Evolutionary conservation across 2,329 filamentous ascomycete genomes (phyloP).

Genomic region (Fusarium chuoi): DNA sequence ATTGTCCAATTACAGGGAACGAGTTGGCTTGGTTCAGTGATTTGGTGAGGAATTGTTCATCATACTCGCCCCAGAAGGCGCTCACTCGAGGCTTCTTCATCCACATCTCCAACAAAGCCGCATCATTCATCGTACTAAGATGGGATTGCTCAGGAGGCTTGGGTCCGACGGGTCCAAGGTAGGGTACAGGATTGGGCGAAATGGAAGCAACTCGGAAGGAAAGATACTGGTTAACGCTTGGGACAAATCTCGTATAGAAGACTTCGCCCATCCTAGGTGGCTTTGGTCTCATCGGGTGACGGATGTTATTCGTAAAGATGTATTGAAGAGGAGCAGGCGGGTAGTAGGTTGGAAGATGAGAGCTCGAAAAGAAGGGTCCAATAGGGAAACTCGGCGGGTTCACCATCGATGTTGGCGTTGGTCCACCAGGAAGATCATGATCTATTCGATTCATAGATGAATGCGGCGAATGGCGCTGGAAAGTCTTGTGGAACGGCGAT

Average conservation of each 20-base stretch:
- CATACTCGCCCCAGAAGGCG: slow-evolving; percentile 81
- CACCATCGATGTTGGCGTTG: slow-evolving; percentile 50
- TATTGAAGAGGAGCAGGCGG: slow-evolving; percentile 87
- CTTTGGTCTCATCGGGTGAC: slow-evolving; percentile 88
- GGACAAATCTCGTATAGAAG: slow-evolving; percentile 89
- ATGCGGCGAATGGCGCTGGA: slow-evolving; percentile 45
- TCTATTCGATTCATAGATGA: slow-evolving; percentile 42
- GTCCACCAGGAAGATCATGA: slow-evolving; percentile 53
- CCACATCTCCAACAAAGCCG: slow-evolving; percentile 80
- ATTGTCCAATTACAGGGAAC: slow-evolving; percentile 91
- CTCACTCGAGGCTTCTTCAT: slow-evolving; percentile 86
- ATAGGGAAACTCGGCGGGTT: slow-evolving; percentile 54
- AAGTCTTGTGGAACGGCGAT: slow-evolving; percentile 29
- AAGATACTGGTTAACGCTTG: slow-evolving; percentile 83
- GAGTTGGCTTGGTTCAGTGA: slow-evolving; percentile 76
- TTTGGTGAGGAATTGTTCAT: slow-evolving; percentile 72
- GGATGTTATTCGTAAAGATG: slow-evolving; percentile 78
- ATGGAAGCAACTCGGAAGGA: slow-evolving; percentile 87
- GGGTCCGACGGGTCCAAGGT: slow-evolving; percentile 67
- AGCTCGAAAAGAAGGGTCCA: slow-evolving; percentile 83
- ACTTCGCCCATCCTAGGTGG: slow-evolving; percentile 90
- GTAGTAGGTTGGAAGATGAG: slow-evolving; percentile 90
- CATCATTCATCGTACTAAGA: slow-evolving; percentile 61
- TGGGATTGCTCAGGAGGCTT: slow-evolving; percentile 53
- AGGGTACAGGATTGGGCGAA: slow-evolving; percentile 70